A percentile compares a stretch with the other conserved stretches of the same genome.
Conservation (phyloP, 139 green algal genomes). For the Nannochloris sp. region DNA sequence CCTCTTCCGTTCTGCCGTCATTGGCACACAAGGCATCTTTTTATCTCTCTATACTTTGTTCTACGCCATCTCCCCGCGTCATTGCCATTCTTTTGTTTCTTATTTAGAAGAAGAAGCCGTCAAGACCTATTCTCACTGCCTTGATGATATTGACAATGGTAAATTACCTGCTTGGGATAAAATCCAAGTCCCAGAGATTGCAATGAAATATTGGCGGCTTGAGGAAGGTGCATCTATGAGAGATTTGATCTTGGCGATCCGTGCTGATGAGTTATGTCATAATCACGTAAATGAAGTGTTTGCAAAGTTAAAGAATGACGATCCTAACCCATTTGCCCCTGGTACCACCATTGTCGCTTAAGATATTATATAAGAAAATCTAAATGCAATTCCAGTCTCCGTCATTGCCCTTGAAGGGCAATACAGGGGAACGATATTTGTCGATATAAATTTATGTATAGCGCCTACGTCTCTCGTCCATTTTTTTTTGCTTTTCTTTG, state of each 20-base stretch:
- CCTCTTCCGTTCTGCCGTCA: constrained; percentile 71
- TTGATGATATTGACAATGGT: constrained; percentile 46
- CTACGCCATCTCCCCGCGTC: constrained; percentile 73
- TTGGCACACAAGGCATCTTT: constrained; percentile 76
- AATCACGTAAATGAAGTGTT: constrained; percentile 88
- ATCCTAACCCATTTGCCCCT: constrained; percentile 60
- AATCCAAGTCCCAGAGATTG: constrained; percentile 43
- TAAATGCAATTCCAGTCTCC: too few relatives aligned
- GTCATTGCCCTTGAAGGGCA: too few relatives aligned
- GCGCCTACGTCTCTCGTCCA: too few relatives aligned
- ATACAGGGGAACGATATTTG: too few relatives aligned
- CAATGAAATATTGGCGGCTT: constrained; percentile 55
- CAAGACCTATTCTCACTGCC: constrained; percentile 81
- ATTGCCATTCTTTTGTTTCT: constrained; percentile 80
- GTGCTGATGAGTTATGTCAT: constrained; percentile 82
- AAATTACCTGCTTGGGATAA: constrained; percentile 59
- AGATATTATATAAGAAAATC: not conserved
- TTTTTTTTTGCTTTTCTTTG: too few relatives aligned
- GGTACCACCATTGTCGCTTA: not conserved
- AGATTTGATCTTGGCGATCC: constrained; percentile 78
- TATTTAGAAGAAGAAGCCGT: constrained; percentile 96
- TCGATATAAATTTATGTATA: too few relatives aligned
- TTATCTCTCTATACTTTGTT: constrained; percentile 78
- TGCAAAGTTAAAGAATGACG: constrained; percentile 27
- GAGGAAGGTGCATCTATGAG: constrained; percentile 43